Conservation (phyloP, 2,329 filamentous ascomycete genomes). For the Arthrinium puccinioides region DNA sequence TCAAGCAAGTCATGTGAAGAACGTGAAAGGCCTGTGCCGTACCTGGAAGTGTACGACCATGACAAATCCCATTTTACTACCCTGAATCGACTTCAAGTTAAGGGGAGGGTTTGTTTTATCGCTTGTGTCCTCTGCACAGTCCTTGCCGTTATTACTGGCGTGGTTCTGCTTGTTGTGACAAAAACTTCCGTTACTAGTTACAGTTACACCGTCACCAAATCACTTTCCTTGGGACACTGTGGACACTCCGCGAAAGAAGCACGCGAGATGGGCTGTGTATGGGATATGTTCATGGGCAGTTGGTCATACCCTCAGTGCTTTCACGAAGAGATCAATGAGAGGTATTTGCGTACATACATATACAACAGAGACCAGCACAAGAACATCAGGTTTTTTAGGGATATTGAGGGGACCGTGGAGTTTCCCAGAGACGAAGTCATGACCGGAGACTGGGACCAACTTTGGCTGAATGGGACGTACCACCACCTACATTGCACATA, state of each 20-base stretch:
- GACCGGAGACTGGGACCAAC: background rate
- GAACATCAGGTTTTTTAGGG: background rate
- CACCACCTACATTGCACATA: background rate
- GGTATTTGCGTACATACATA: too few species aligned
- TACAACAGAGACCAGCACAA: background rate
- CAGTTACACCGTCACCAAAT: background rate
- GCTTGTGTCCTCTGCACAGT: background rate
- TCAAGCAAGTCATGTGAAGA: too few species aligned
- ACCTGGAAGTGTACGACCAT: too few species aligned
- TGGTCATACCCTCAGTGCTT: background rate
- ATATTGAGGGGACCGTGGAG: background rate
- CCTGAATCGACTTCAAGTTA: background rate
- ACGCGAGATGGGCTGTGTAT: background rate
- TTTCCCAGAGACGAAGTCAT: background rate
- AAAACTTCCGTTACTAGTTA: background rate
- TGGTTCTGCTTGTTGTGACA: background rate
- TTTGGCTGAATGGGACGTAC: background rate
- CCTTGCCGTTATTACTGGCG: background rate
- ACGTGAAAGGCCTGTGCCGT: too few species aligned
- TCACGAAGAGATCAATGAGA: background rate
- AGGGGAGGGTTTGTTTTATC: background rate
- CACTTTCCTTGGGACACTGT: background rate
- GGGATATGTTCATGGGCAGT: background rate
- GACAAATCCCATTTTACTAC: too few species aligned
- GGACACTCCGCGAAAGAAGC: background rate